Evolutionary conservation across 805 yeast genomes (phyloP), one percentile per base, ranked within the genome.

Genomic region (Tetrapisispora nanseiensis): DNA sequence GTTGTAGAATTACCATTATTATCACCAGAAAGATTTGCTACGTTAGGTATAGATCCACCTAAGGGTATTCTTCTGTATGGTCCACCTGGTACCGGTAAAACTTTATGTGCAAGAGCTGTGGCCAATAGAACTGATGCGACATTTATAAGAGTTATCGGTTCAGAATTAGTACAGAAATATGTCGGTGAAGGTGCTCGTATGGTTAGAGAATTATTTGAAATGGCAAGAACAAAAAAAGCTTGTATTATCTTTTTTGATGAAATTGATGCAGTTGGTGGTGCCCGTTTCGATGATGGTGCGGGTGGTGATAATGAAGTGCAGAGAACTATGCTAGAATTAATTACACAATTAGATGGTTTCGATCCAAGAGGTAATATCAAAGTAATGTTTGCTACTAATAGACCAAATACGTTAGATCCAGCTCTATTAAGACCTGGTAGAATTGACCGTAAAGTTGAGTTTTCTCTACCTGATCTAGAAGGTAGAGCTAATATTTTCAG

Each of bases 121-220:
- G 99, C 99, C 37, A 92, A 92, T 65, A 82, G 98, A 71, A 92
- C 99, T 2, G 98, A 92, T 66, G 98, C 99, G 21, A 92, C 99
- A 0, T 92, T 92, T 55, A 92, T 92, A 49, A 81, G 98, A 59
- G 98, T 92, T 41, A 92, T 92, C 69, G 99, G 98, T 9, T 90
- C 97, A 1, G 98, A 92, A 66, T 74, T 92, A 62, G 98, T 92
- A 24, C 99, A 92, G 65, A 92, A 92, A 64, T 92, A 92, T 63
- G 97, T 92, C 40, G 99, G 99, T 62, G 99, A 92, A 69, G 99
- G 99, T 69, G 98, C 98, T 4, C 79, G 98, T 62, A 92, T 92
- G 98, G 97, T 92, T 42, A 79, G 99, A 66, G 99, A 92, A 68
- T 74, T 92, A 57, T 92, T 92, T 57, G 98, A 92, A 63, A 89